Conservation (phyloP, 2,329 filamentous ascomycete genomes). For the Diaporthe citri region DNA sequence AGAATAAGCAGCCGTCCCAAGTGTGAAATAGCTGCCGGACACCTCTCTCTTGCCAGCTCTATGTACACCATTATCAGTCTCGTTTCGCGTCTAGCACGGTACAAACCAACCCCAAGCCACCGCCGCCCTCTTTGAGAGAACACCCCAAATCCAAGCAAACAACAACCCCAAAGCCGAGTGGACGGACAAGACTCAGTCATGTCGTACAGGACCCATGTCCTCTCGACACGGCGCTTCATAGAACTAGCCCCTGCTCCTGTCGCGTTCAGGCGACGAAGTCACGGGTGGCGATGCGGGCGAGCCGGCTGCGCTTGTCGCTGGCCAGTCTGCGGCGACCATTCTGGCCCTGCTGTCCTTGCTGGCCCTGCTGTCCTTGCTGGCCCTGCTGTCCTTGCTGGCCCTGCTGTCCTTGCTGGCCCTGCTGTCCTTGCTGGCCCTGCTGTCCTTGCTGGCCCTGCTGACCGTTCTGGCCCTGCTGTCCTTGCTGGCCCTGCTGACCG, state of each 20-base stretch:
- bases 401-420: background rate
- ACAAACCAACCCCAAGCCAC: constrained; percentile 5
- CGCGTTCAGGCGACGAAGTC: constrained; percentile 33
- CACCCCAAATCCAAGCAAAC: background rate
- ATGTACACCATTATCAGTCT: constrained; percentile 34
- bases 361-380: background rate
- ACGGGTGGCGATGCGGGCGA: constrained; percentile 14
- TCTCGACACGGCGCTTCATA: constrained; percentile 20
- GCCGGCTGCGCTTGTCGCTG: constrained; percentile 30
- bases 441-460: constrained; percentile 14
- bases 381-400: constrained; percentile 32
- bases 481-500: background rate
- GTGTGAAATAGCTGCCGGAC: constrained; percentile 27
- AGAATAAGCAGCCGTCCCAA: constrained; percentile 36
- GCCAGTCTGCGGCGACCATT: background rate
- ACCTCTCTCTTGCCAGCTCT: constrained; percentile 26
- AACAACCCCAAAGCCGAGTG: constrained; percentile 2
- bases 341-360: background rate
- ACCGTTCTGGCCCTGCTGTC: background rate
- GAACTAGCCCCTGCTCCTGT: background rate
- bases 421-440: constrained; percentile 27
- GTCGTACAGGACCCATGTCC: constrained; percentile 3
- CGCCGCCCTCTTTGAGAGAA: background rate
- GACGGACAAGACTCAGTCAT: constrained; percentile 14
- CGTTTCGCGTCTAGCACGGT: constrained; percentile 29